Conservation (phyloP, 495 filamentous ascomycete species). For the Annulohypoxylon nitens region DNA sequence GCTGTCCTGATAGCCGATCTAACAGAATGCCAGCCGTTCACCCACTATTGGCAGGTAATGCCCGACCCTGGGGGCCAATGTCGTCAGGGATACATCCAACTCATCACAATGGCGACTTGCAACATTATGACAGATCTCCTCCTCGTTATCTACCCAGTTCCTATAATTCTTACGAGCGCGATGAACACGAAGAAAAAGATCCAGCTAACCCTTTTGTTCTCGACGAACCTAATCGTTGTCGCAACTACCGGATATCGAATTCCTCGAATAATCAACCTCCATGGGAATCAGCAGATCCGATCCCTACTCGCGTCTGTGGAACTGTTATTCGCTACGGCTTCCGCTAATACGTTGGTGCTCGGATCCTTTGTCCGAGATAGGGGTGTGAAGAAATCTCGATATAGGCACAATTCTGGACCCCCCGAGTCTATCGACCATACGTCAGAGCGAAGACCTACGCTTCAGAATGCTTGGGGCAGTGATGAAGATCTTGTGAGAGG, state of each 20-base stretch:
- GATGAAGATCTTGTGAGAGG: conserved; percentile 83
- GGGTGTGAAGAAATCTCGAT: conserved; percentile 83
- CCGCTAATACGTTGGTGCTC: conserved; percentile 82
- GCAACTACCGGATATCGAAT: conserved; percentile 81
- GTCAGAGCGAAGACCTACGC: conserved; percentile 60
- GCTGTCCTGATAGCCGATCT: conserved; percentile 84
- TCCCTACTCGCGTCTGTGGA: conserved; percentile 84
- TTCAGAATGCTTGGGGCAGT: conserved; percentile 79
- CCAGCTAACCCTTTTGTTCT: conserved; percentile 80
- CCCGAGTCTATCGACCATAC: conserved; percentile 61
- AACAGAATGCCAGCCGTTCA: conserved; percentile 86
- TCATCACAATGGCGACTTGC: conserved; percentile 87
- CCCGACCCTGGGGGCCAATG: conserved; percentile 90
- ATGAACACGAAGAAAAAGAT: conserved; percentile 76
- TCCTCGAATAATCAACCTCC: conserved; percentile 72
- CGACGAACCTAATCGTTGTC: conserved; percentile 81
- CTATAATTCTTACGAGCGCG: conserved; percentile 79
- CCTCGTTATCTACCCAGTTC: conserved; percentile 87
- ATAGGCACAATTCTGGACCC: conserved; percentile 66
- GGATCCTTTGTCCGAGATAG: conserved; percentile 85
- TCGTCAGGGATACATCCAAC: conserved; percentile 84
- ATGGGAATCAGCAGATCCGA: conserved; percentile 78
- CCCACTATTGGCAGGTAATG: conserved; percentile 89
- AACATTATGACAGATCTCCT: conserved; percentile 91
- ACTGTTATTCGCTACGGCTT: conserved; percentile 79